Base-by-base conservation (phyloP, 2,329 filamentous ascomycete species). In the Claviceps maximensis region DNA sequence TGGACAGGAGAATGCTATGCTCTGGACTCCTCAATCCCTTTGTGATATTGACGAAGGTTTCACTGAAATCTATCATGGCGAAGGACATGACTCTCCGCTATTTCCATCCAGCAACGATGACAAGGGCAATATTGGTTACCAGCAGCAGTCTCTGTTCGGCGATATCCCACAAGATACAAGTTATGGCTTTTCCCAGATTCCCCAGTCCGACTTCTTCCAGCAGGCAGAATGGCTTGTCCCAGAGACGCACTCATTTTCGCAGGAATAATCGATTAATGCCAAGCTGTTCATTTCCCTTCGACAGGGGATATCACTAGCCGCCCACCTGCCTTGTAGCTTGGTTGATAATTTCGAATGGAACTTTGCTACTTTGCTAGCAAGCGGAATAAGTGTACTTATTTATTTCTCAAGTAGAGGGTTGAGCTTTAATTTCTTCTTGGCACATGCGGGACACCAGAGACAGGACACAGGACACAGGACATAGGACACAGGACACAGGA, bases 1-100 rank as follows among this genome's bases (percentile, higher is more conserved):
- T 52, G 85, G 82, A 5, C 84, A 87, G 60, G 76, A 78, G 38
- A 82, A 84, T 55, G 71, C 81, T 1, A 86, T 87, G 70, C 75
- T 88, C 33, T 85, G 76, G 67, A 85, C 84, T 10, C 82, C 85
- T 48, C 75, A 75, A 44, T 83, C 82, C 0, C 66, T 81, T 55
- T 71, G 72, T 19, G 77, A 80, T 25, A 73, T 81, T 27, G 84
- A 89, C 55, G 84, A 88, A 60, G 77, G 76, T 41, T 86, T 82
- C 59, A 77, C 79, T 42, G 82, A 83, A 31, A 68, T 70, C 33
- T 69, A 67, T 48, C 69, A 64, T n/a, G 69, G 65, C 10, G 68
- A 72, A 25, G 69, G 70, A n/a, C 69, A 66, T 12, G 84, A 88
- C 65, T 89, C 88, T 59, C 76, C 78, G 19, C 74, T 89, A 17